Evolutionary conservation across 768 basidiomycete species (phyloP), one percentile per base, ranked within the genome.

Genomic region (Steccherinum ochraceum): DNA sequence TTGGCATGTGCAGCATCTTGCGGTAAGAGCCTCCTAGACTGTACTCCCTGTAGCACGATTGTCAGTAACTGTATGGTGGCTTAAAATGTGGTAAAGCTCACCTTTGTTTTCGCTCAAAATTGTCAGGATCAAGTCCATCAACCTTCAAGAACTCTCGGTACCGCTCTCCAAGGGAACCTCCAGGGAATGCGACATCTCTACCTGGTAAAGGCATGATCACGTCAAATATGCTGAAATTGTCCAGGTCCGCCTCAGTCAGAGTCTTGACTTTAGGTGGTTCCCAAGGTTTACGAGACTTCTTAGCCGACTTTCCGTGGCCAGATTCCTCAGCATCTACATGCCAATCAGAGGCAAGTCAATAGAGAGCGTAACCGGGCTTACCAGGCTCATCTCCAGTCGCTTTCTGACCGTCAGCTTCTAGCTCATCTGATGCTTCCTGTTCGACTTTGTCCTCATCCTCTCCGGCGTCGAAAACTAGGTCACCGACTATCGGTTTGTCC

Each of bases 161-260:
- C 46, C 81, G 77, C 58, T 94, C 86, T 21, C 93, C 92, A n/a
- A 97, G 79, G 18, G 72, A 58, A 12, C 93, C 93, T 3, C 85
- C 88, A 0, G 96, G 96, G 65, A 91, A 97, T 26, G 86, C 86
- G 18, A 98, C 91, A 61, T 95, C 91, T 56, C 83, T 92, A 3
- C 96, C 96, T 24, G 96, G 94, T 18, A 98, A 72, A n/a, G 96
- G 94, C 85, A 98, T 91, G 55, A 98, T 81, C 50, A 98, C 89
- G 67, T 99, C 95, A 61, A 92, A 91, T 54, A 98, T 91, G 13
- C 84, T 80, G 68, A 93, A 87, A 51, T 86, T 81, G 60, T 81
- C 72, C 43, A 93, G 66, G 64, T 97, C 91, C 16, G 77, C 86
- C 57, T 81, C 80, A 0, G 83, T 83, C 49, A 99, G 67, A 2